Percentiles rank a stretch among this genome's conserved stretches.
phyloP scores from a whole-genome alignment of 139 green algal species.

The Auxenochlorella protothecoides region DNA sequence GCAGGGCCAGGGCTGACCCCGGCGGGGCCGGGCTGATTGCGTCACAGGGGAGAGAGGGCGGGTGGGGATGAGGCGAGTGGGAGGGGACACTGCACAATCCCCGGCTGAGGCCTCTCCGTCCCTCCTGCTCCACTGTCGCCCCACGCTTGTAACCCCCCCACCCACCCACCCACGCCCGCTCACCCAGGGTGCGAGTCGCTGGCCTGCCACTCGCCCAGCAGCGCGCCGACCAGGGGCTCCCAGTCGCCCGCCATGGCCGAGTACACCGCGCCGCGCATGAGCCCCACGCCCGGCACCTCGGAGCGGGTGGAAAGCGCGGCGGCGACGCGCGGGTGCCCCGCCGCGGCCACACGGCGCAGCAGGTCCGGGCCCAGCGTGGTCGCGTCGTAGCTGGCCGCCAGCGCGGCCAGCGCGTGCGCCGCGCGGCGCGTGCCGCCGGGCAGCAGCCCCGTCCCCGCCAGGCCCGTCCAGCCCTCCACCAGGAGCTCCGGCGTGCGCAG shows the following conservation, averaged over 20 bases:
- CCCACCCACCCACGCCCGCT: neutral
- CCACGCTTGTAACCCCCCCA: too few species aligned
- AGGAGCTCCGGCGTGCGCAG: too few species aligned
- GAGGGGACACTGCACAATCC: too few species aligned
- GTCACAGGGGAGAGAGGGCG: too few species aligned
- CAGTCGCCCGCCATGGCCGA: constrained; percentile 33
- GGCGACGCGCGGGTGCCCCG: constrained; percentile 27
- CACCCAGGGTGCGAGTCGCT: constrained; percentile 28
- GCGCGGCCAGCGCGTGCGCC: constrained; percentile 16
- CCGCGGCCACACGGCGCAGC: constrained; percentile 19
- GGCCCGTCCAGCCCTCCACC: too few species aligned
- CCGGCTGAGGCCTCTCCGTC: too few species aligned
- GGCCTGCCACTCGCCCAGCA: constrained; percentile 22
- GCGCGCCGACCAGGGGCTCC: constrained; percentile 12
- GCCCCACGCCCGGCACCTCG: constrained; percentile 14
- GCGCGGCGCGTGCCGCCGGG: constrained; percentile 13
- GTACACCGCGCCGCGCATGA: constrained; percentile 11
- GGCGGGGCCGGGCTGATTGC: constrained; percentile 15
- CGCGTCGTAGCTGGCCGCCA: constrained; percentile 37
- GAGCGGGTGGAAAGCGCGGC: constrained; percentile 6
- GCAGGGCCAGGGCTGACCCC: constrained; percentile 14
- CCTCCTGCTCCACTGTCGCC: too few species aligned
- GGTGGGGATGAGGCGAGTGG: too few species aligned
- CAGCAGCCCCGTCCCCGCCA: constrained; percentile 7
- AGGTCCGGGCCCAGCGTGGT: constrained; percentile 10